Conservation (phyloP, 164 flowering plant genomes). For the Annona squamosa region DNA sequence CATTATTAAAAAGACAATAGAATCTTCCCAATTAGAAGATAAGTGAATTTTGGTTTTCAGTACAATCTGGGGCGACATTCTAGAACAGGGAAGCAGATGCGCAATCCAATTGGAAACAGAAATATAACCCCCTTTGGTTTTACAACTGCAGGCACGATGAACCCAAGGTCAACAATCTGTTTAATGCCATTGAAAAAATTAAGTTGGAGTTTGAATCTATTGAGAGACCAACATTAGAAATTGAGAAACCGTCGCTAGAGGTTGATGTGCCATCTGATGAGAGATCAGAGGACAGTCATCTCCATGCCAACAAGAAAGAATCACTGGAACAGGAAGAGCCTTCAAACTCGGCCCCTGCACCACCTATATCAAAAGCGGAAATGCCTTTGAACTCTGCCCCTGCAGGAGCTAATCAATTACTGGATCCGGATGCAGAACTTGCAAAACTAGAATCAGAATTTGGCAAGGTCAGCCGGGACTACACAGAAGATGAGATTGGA, state of each 20-base stretch:
- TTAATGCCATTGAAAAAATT: slow-evolving; percentile 65
- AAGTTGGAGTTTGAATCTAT: slow-evolving; percentile 67
- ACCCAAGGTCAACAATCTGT: slow-evolving; percentile 47
- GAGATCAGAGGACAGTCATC: slow-evolving; percentile 22
- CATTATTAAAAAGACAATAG: too few species aligned
- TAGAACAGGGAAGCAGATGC: not conserved
- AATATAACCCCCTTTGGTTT: not conserved
- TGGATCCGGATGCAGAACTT: slow-evolving; percentile 75
- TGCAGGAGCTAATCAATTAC: slow-evolving; percentile 15
- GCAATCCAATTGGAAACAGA: too few species aligned
- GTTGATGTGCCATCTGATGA: slow-evolving; percentile 27
- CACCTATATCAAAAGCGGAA: slow-evolving; percentile 11
- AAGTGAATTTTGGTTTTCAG: too few species aligned
- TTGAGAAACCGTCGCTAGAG: slow-evolving; percentile 49
- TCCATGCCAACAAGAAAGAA: slow-evolving; percentile 6
- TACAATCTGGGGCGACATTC: not conserved
- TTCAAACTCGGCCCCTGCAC: slow-evolving; percentile 13
- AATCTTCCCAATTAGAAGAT: too few species aligned
- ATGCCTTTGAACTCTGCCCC: not conserved
- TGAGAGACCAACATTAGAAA: slow-evolving; percentile 68
- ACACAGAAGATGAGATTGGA: slow-evolving; percentile 70
- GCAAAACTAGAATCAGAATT: slow-evolving; percentile 92
- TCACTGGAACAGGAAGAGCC: slow-evolving; percentile 5
- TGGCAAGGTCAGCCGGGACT: slow-evolving; percentile 62
- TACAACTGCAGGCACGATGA: slow-evolving; percentile 63